phyloP scores from a whole-genome alignment of 768 basidiomycete genomes.

The Boletellus emodensis region DNA sequence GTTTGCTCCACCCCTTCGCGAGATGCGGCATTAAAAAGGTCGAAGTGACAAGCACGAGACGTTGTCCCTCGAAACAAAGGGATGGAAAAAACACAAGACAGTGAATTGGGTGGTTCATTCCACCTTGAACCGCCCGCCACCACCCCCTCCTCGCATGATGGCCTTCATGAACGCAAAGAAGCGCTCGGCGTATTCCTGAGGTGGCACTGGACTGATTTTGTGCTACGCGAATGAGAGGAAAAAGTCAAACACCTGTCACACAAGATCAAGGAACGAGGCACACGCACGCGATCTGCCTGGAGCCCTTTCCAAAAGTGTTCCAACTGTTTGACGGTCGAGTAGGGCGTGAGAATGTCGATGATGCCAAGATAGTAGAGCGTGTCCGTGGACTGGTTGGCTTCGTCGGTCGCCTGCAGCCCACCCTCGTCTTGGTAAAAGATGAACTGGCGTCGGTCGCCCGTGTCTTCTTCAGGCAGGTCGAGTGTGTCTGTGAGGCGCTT shows the following conservation, averaged over 20 bases:
- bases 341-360: slow-evolving; percentile 96
- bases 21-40: too few species aligned
- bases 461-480: slow-evolving; percentile 60
- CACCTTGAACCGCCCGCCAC: slow-evolving; percentile 48
- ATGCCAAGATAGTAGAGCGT: slow-evolving; percentile 92
- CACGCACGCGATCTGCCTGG: slow-evolving; percentile 77
- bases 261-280: too few species aligned
- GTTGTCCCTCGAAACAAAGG: background rate
- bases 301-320: slow-evolving; percentile 95
- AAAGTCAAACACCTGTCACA: background rate
- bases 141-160: slow-evolving; percentile 78
- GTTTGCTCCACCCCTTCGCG: too few species aligned
- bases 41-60: slow-evolving; percentile 3
- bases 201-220: slow-evolving; percentile 91
- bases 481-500: slow-evolving; percentile 56
- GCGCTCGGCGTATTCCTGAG: slow-evolving; percentile 80
- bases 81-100: background rate
- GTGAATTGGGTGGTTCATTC: slow-evolving; percentile 26
- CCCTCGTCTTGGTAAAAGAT: slow-evolving; percentile 98
- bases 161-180: slow-evolving; percentile 87
- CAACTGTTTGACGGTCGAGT: slow-evolving; percentile 65
- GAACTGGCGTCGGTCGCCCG: slow-evolving; percentile 59
- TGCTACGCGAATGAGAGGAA: slow-evolving; percentile 47
- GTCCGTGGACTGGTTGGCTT: slow-evolving; percentile 66
- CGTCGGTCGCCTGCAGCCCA: slow-evolving; percentile 86